phyloP scores from a whole-genome alignment of 2,329 filamentous ascomycete genomes.

The Dactylellina drechsleri region DNA sequence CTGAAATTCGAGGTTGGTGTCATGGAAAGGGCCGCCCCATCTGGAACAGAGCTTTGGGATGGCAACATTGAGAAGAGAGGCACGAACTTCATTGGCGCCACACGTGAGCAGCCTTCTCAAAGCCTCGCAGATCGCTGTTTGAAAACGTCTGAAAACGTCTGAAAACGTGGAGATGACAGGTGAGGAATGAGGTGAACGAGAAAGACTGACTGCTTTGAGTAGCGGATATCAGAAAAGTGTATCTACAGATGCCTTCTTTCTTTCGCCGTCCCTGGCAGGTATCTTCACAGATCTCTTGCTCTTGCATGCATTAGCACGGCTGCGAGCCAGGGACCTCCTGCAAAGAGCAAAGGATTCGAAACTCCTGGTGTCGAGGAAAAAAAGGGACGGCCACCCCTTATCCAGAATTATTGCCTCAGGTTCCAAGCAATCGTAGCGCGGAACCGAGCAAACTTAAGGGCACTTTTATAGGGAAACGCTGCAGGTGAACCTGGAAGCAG shows the following conservation, averaged over 20 bases:
- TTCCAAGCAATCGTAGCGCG: slow-evolving; percentile 13
- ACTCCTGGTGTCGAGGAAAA: slow-evolving; percentile 47
- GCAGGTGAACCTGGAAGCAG: slow-evolving; percentile 29
- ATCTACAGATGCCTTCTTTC: slow-evolving; percentile 27
- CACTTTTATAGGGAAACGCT: slow-evolving; percentile 39
- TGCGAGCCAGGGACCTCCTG: slow-evolving; percentile 42
- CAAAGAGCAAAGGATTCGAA: slow-evolving; percentile 49
- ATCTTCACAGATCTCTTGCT: slow-evolving; percentile 20
- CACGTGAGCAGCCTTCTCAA: slow-evolving; percentile 23
- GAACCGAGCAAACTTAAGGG: slow-evolving; percentile 53
- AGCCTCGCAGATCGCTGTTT: slow-evolving; percentile 39
- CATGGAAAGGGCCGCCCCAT: slow-evolving; percentile 8
- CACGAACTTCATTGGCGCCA: slow-evolving; percentile 23
- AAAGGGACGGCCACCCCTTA: slow-evolving; percentile 37
- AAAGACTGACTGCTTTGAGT: slow-evolving; percentile 15
- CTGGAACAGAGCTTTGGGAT: slow-evolving; percentile 10
- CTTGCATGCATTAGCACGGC: slow-evolving; percentile 24
- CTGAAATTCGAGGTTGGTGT: slow-evolving; percentile 35
- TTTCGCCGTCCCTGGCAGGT: slow-evolving; percentile 11
- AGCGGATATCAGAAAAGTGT: no score
- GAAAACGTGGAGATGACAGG: slow-evolving; percentile 48
- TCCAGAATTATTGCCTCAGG: slow-evolving; percentile 34
- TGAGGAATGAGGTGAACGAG: slow-evolving; percentile 25
- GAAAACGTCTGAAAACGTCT: slow-evolving; percentile 33
- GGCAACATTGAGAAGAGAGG: slow-evolving; percentile 23